Evolutionary conservation across 2,329 filamentous ascomycete genomes (phyloP).

Genomic region (Colletotrichum abscissum): DNA sequence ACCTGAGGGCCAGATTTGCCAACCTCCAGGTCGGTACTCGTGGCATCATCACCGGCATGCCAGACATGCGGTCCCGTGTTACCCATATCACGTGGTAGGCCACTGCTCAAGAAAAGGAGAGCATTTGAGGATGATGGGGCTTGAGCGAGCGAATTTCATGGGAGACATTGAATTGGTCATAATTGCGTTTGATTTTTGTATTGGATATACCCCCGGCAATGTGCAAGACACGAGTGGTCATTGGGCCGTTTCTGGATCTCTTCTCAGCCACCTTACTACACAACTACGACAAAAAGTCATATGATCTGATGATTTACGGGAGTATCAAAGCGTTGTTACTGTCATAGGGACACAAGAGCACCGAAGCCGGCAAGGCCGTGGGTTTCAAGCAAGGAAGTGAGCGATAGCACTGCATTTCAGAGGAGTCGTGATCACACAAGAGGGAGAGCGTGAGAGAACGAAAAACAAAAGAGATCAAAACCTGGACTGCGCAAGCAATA

Average conservation of each 20-base stretch:
- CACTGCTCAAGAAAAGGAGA: background rate
- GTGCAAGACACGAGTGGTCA: conserved; percentile 4
- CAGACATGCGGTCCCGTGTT: conserved; percentile 59
- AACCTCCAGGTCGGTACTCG: conserved; percentile 65
- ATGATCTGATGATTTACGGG: background rate
- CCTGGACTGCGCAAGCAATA: conserved; percentile 31
- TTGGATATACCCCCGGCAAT: conserved; percentile 34
- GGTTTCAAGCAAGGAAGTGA: background rate
- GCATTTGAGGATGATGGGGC: background rate
- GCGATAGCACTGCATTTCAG: background rate
- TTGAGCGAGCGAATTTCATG: background rate
- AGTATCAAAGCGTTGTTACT: background rate
- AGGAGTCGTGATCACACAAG: background rate
- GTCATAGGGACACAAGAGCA: background rate
- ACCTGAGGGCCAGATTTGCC: conserved; percentile 63
- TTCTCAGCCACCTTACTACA: background rate
- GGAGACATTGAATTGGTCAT: background rate
- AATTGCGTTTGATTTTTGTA: background rate
- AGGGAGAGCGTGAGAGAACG: background rate
- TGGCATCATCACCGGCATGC: conserved; percentile 57
- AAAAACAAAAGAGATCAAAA: conserved; percentile 1
- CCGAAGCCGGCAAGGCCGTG: background rate
- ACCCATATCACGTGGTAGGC: conserved; percentile 60
- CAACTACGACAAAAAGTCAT: background rate
- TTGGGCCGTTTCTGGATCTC: background rate